phyloP scores from a whole-genome alignment of 306 rosid species.

The Dalbergia cochinchinensis region DNA sequence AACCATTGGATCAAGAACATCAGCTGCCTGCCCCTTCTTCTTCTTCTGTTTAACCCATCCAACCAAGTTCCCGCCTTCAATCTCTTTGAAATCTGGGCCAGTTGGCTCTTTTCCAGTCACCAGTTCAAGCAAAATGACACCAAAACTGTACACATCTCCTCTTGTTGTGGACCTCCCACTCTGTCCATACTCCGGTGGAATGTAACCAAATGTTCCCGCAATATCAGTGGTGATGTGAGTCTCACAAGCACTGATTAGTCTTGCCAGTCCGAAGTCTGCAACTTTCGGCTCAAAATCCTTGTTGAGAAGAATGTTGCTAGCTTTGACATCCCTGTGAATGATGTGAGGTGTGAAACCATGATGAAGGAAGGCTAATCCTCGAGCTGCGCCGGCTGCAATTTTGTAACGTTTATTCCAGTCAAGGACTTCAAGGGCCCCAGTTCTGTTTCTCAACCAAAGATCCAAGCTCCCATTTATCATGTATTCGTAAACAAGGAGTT shows the following conservation, averaged over 20 bases:
- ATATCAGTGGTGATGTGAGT: constrained; percentile 89
- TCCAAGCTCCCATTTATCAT: constrained; percentile 98
- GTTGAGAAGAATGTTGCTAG: constrained; percentile 89
- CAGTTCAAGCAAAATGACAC: constrained; percentile 90
- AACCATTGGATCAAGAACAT: constrained; percentile 81
- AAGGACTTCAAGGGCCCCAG: constrained; percentile 83
- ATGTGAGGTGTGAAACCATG: constrained; percentile 94
- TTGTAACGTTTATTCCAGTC: constrained; percentile 86
- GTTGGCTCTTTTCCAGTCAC: constrained; percentile 98
- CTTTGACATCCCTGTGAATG: constrained; percentile 93
- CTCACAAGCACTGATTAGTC: constrained; percentile 96
- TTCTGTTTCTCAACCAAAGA: constrained; percentile 88
- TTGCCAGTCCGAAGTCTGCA: constrained; percentile 95
- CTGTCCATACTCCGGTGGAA: constrained; percentile 99
- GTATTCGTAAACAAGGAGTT: constrained; percentile 93
- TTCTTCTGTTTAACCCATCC: constrained; percentile 93
- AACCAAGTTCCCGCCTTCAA: constrained; percentile 95
- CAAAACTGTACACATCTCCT: constrained; percentile 96
- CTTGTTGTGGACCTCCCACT: constrained; percentile 90
- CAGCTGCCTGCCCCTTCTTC: constrained; percentile 75
- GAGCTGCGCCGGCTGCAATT: constrained; percentile 78
- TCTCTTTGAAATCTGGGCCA: constrained; percentile 89
- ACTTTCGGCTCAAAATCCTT: constrained; percentile 92
- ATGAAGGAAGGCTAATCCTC: constrained; percentile 93
- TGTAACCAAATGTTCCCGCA: constrained; percentile 98